phyloP scores from a whole-genome alignment of 78 protist species.

The Dictyostelium capitatum region DNA sequence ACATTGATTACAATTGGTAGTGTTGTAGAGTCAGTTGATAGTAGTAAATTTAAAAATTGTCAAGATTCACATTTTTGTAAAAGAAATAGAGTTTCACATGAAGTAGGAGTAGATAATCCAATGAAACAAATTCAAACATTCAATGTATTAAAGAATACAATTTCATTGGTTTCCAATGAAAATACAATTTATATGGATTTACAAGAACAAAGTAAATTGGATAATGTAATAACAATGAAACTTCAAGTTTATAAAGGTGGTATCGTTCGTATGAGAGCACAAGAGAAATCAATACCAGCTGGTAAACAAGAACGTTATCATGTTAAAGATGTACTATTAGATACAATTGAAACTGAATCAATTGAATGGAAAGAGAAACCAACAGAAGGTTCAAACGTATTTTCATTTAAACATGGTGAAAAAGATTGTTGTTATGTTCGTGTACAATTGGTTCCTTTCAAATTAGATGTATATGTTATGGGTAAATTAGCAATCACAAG shows the following conservation, averaged over 20 bases:
- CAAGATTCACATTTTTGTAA: slow-evolving; percentile 70
- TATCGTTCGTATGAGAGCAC: slow-evolving; percentile 26
- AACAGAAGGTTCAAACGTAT: background rate
- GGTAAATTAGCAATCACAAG: slow-evolving; percentile 55
- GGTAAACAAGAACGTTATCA: slow-evolving; percentile 45
- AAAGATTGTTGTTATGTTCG: slow-evolving; percentile 3
- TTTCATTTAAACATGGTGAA: slow-evolving; percentile 37
- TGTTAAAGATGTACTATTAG: slow-evolving; percentile 38
- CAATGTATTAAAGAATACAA: background rate
- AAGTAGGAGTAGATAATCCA: background rate
- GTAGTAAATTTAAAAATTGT: slow-evolving; percentile 78
- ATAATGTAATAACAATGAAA: slow-evolving; percentile 20
- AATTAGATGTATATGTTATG: slow-evolving; percentile 54
- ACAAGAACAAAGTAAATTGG: background rate
- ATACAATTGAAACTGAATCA: slow-evolving; percentile 10
- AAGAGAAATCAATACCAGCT: slow-evolving; percentile 35
- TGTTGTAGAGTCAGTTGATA: slow-evolving; percentile 60
- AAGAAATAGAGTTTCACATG: slow-evolving; percentile 31
- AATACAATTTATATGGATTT: background rate
- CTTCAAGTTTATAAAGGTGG: background rate
- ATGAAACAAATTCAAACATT: background rate
- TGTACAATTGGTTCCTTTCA: slow-evolving; percentile 5
- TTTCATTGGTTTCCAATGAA: slow-evolving; percentile 12
- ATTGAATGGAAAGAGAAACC: slow-evolving; percentile 12
- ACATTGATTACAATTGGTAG: background rate